Base-by-base conservation (phyloP, 805 yeast genomes). In the Saturnispora zaruensis region DNA sequence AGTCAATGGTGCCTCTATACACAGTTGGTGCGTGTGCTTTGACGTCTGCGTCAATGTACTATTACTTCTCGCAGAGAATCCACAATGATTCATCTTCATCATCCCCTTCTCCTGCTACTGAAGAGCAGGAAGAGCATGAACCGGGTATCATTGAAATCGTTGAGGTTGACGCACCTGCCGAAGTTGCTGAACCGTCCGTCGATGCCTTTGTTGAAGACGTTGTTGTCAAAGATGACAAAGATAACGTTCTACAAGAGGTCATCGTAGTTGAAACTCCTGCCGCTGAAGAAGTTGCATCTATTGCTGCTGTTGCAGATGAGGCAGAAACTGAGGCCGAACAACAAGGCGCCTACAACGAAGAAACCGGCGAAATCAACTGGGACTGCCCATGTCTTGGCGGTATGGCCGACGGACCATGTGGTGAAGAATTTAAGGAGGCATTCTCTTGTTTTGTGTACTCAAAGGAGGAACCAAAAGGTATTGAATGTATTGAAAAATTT, bases 381-480 rank as follows among this genome's bases (percentile, higher is more conserved):
- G 98, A 93, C 64, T 93, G 99, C 68, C 98, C 99, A n/a, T 91
- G 98, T 68, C 74, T 93, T 45, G 99, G 98, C 32, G 99, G 99
- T 40, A 88, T 93, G 97, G 98, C 99, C 30, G 76, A 90, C 57
- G 99, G 99, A 0, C 98, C 99, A 50, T 93, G 99, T 71, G 99
- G 99, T 51, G 90, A 82, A 60, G 96, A 89, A 70, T 88, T 88
- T 74, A 88, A 87, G 70, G 88, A 79, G 48, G 98, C 99, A 0
- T 93, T 93, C 66, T 76, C 95, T 8, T 93, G 99, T 67, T 93
- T 93, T 63, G 91, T 93, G 41, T 89, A 84, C 73, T 89, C 97
- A 6, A 87, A 84, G 61, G 83, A 84, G 51, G 98, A 91, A 65
- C 97, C 98, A 64, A 91, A 91, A 73, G 99, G 99, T 45, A 79